These are phyloP conservation scores for Pleurotus sapidus DNA, from an alignment of 768 basidiomycete genomes.

Conservation along the genomic window DNA sequence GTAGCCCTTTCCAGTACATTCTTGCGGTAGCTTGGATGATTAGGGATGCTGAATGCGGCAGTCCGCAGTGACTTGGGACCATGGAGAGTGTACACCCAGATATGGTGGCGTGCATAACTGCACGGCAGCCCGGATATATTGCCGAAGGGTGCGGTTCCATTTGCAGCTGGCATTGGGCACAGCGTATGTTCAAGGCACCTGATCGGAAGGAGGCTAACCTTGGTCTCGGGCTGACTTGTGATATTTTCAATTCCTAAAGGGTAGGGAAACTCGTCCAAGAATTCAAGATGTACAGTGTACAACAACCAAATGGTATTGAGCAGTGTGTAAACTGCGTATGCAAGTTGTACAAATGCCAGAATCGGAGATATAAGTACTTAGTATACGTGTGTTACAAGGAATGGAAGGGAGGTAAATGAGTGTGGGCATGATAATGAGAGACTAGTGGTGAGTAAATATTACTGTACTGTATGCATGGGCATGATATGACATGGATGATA, in stretches of 20 bases:
- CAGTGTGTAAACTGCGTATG: constrained; percentile 5
- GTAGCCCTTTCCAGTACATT: too few relatives aligned
- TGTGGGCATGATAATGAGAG: constrained; percentile 2
- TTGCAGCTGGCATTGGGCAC: too few relatives aligned
- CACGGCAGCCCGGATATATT: too few relatives aligned
- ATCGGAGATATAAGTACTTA: not conserved
- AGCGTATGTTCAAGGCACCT: not conserved
- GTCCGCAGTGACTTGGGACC: too few relatives aligned
- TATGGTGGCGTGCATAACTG: too few relatives aligned
- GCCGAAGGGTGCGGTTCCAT: too few relatives aligned
- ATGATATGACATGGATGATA: not conserved
- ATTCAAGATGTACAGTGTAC: not conserved
- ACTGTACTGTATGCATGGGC: not conserved
- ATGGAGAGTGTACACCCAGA: too few relatives aligned
- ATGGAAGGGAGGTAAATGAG: constrained; percentile 5
- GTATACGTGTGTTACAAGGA: constrained; percentile 1
- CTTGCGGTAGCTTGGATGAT: too few relatives aligned
- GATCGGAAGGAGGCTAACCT: not conserved
- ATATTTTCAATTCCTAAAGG: not conserved
- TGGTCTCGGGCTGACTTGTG: not conserved
- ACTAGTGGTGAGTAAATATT: not conserved
- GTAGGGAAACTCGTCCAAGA: not conserved
- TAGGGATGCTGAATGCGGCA: too few relatives aligned
- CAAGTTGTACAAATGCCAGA: not conserved
- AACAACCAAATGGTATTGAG: constrained; percentile 9